Percentiles rank a stretch among this genome's conserved stretches.
These are phyloP conservation scores for Amphicarpaea edgeworthii DNA, from an alignment of 306 rosid species.

Conservation along the genomic window DNA sequence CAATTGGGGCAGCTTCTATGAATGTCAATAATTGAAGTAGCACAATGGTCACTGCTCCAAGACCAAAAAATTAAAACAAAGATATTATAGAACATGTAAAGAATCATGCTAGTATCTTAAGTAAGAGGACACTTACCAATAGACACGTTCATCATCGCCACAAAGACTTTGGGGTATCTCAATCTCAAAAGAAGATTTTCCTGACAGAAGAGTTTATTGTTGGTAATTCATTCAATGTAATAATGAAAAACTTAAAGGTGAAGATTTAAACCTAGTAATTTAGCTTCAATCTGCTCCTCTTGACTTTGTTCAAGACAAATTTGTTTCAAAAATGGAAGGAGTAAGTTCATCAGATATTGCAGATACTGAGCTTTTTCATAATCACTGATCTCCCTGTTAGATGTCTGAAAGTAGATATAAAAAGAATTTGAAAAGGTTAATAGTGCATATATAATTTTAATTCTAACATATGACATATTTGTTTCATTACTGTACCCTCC, in stretches of 20 bases:
- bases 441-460: background rate
- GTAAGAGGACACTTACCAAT: constrained; percentile 63
- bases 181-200: constrained; percentile 53
- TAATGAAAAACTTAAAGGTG: constrained; percentile 41
- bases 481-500: too few species aligned
- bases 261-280: constrained; percentile 63
- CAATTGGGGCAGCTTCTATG: constrained; percentile 81
- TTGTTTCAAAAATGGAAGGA: constrained; percentile 67
- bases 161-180: constrained; percentile 65
- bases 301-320: constrained; percentile 66
- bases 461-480: constrained; percentile 8
- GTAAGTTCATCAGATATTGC: constrained; percentile 50
- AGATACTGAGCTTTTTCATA: constrained; percentile 60
- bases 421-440: constrained; percentile 29
- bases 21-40: constrained; percentile 81
- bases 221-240: constrained; percentile 36
- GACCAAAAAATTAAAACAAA: constrained; percentile 28
- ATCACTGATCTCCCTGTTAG: constrained; percentile 55
- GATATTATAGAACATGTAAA: constrained; percentile 33
- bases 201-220: constrained; percentile 48
- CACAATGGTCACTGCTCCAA: constrained; percentile 78
- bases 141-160: constrained; percentile 70
- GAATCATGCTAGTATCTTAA: constrained; percentile 23
- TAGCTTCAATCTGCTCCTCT: constrained; percentile 77
- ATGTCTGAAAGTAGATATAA: constrained; percentile 58